Conservation (phyloP, 768 basidiomycete genomes). For the Amanita pseudoporphyria region DNA sequence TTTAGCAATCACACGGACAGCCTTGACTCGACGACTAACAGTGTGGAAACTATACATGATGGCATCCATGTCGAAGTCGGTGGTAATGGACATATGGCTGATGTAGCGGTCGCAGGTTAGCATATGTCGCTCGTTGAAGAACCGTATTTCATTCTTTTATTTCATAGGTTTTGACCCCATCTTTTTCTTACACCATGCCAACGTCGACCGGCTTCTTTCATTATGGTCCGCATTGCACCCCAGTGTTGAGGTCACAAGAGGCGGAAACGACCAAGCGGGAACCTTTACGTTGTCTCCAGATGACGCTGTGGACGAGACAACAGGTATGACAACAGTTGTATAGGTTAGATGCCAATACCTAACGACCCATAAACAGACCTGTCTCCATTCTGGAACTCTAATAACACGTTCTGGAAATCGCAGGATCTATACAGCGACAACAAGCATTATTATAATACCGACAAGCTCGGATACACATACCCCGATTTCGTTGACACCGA, state of each 20-base stretch:
- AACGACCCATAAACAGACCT: slow-evolving; percentile 22
- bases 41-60: slow-evolving; percentile 42
- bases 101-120: slow-evolving; percentile 30
- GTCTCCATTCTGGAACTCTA: slow-evolving; percentile 36
- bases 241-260: slow-evolving; percentile 26
- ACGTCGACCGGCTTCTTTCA: slow-evolving; percentile 43
- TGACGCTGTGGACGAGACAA: slow-evolving; percentile 17
- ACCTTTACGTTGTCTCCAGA: slow-evolving; percentile 23
- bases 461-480: slow-evolving; percentile 35
- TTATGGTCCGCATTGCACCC: slow-evolving; percentile 41
- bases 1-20: no score
- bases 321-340: slow-evolving; percentile 15
- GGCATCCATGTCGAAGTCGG: slow-evolving; percentile 33
- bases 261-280: slow-evolving; percentile 15
- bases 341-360: not conserved
- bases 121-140: not conserved
- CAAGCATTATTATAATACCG: slow-evolving; percentile 13
- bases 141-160: not conserved
- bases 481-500: slow-evolving; percentile 29
- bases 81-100: slow-evolving; percentile 33
- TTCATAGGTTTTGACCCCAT: slow-evolving; percentile 38
- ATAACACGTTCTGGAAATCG: slow-evolving; percentile 30
- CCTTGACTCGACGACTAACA: slow-evolving; percentile 30
- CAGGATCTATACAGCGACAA: not conserved
- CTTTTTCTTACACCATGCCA: slow-evolving; percentile 44